phyloP scores from a whole-genome alignment of 164 flowering plant species.

The Vitis cinerea region DNA sequence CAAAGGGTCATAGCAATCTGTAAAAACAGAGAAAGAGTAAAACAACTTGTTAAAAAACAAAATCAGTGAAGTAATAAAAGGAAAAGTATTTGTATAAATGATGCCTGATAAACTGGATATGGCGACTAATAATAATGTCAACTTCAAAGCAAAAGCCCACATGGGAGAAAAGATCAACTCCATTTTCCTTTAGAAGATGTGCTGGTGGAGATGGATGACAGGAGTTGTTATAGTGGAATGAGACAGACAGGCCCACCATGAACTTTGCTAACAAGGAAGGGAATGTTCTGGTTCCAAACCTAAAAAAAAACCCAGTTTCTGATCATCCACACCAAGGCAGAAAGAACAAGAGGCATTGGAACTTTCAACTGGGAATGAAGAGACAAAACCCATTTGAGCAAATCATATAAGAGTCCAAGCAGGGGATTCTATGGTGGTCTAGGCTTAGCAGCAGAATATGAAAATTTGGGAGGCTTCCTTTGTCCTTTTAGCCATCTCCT shows the following conservation, averaged over 20 bases:
- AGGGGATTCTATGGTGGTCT: neutral
- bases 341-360: constrained; percentile 21
- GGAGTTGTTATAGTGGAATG: neutral
- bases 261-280: constrained; percentile 1
- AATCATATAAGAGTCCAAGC: neutral
- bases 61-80: constrained; percentile 3
- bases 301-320: neutral
- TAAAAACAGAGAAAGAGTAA: constrained; percentile 4
- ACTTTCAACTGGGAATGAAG: constrained; percentile 2
- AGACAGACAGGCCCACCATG: constrained; percentile 1
- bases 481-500: neutral
- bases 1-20: constrained; percentile 67
- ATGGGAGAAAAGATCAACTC: constrained; percentile 2
- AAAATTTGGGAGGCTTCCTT: constrained; percentile 1
- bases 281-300: neutral
- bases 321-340: neutral
- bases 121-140: constrained; percentile 15
- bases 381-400: neutral
- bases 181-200: constrained; percentile 21
- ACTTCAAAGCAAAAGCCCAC: constrained; percentile 3
- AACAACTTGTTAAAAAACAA: neutral
- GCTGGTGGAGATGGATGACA: neutral
- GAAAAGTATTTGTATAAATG: neutral
- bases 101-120: constrained; percentile 35
- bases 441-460: neutral